Conservation (phyloP, 805 yeast species). For the Pichia cabralensis region DNA sequence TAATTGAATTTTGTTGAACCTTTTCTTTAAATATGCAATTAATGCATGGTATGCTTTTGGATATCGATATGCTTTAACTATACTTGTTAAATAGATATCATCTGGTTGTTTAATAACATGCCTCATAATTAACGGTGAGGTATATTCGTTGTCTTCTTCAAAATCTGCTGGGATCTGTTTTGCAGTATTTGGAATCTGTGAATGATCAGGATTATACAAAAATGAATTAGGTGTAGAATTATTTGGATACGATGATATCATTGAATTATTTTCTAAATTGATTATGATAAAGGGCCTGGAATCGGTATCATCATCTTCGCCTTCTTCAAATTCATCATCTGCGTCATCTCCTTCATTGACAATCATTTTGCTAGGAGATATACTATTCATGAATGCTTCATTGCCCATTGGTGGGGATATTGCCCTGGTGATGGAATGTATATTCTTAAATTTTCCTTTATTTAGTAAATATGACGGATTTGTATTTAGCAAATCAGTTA, state of each 20-base stretch:
- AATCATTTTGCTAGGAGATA: too few species aligned
- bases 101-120: constrained; percentile 45
- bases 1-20: constrained; percentile 35
- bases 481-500: constrained; percentile 29
- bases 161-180: constrained; percentile 32
- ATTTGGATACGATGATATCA: constrained; percentile 25
- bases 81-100: constrained; percentile 35
- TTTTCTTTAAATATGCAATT: constrained; percentile 40
- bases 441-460: too few species aligned
- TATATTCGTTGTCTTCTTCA: constrained; percentile 33
- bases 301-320: constrained; percentile 17
- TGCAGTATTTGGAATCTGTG: constrained; percentile 42
- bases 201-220: constrained; percentile 41
- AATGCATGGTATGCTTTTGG: constrained; percentile 55
- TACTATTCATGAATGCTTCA: too few species aligned
- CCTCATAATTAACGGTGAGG: constrained; percentile 47
- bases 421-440: too few species aligned
- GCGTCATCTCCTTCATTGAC: too few species aligned
- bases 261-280: constrained; percentile 18
- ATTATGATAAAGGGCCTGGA: constrained; percentile 24
- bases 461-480: too few species aligned
- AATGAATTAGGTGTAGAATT: constrained; percentile 31
- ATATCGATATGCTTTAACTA: constrained; percentile 43
- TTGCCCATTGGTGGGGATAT: too few species aligned
- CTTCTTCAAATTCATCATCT: neutral